Conservation (phyloP, 2,329 filamentous ascomycete genomes). For the Ophiostoma novo-ulmi region DNA sequence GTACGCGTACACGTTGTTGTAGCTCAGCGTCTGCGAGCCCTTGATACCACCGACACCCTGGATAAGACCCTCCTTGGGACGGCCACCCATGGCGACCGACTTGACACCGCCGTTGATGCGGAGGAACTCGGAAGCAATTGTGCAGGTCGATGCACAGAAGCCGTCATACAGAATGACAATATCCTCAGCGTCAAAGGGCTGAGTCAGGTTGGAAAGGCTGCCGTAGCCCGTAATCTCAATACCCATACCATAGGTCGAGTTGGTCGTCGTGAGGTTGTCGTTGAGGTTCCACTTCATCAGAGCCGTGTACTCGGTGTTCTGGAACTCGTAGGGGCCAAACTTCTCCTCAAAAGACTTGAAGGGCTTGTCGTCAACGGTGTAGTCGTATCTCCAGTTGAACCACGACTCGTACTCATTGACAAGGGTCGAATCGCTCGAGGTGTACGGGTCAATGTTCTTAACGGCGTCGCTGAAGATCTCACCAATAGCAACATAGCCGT, state of each 20-base stretch:
- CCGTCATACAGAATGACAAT: constrained; percentile 51
- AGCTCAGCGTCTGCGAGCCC: constrained; percentile 38
- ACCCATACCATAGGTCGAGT: constrained; percentile 35
- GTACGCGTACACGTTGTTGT: constrained; percentile 25
- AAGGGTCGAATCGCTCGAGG: constrained; percentile 34
- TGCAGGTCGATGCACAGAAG: constrained; percentile 33
- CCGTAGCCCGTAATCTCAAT: constrained; percentile 49
- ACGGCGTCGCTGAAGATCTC: constrained; percentile 41
- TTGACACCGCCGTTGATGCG: constrained; percentile 43
- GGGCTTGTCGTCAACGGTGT: constrained; percentile 44
- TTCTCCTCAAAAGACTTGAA: constrained; percentile 47
- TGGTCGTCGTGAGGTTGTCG: constrained; percentile 40
- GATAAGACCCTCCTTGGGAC: constrained; percentile 49
- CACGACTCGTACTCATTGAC: constrained; percentile 24
- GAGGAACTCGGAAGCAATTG: constrained; percentile 34
- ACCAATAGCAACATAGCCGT: constrained; percentile 43
- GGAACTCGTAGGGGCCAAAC: constrained; percentile 38
- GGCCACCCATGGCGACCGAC: constrained; percentile 57
- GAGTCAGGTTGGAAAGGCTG: constrained; percentile 42
- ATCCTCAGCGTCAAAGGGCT: constrained; percentile 54
- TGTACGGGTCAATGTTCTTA: constrained; percentile 44
- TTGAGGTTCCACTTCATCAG: constrained; percentile 49
- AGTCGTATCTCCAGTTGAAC: constrained; percentile 49
- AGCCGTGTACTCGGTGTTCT: constrained; percentile 51
- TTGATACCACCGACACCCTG: constrained; percentile 63